These are phyloP conservation scores for Aspergillus neotritici DNA, from an alignment of 2,329 filamentous ascomycete species.

Conservation along the genomic window DNA sequence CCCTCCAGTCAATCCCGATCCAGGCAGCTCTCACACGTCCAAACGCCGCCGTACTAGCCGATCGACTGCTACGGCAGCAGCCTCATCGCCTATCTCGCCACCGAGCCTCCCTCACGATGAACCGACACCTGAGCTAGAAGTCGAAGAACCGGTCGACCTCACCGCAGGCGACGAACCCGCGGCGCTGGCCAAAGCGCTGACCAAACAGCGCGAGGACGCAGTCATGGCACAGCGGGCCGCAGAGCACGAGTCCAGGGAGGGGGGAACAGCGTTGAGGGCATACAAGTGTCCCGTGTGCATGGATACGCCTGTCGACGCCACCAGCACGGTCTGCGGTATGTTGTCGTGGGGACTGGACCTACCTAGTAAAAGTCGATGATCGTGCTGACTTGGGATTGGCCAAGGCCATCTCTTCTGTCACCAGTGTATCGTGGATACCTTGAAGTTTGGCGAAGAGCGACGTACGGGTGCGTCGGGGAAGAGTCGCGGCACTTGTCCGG, in stretches of 20 bases:
- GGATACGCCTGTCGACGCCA: constrained; percentile 56
- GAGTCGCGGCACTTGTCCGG: constrained; percentile 39
- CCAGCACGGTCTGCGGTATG: constrained; percentile 56
- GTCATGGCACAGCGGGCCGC: constrained; percentile 41
- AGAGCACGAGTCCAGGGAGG: constrained; percentile 20
- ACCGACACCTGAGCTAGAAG: constrained; percentile 18
- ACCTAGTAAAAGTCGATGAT: too few species aligned
- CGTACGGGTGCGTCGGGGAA: constrained; percentile 30
- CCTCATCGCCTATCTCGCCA: neutral
- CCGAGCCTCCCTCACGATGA: constrained; percentile 5
- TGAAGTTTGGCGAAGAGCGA: constrained; percentile 51
- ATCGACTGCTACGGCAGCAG: constrained; percentile 1
- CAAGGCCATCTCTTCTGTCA: constrained; percentile 61
- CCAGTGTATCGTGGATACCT: constrained; percentile 56
- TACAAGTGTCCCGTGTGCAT: constrained; percentile 60
- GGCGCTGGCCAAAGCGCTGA: constrained; percentile 41
- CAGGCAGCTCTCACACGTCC: too few species aligned
- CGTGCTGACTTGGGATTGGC: neutral
- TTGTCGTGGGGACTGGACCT: constrained; percentile 3
- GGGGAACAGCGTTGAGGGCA: constrained; percentile 39
- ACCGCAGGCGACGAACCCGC: constrained; percentile 39
- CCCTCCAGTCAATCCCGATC: neutral
- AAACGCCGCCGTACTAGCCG: constrained; percentile 7
- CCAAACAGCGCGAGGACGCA: constrained; percentile 51
- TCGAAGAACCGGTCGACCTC: constrained; percentile 46